Evolutionary conservation across 495 filamentous ascomycete genomes (phyloP).

Genomic region (Staphylotrichum tortipilum): DNA sequence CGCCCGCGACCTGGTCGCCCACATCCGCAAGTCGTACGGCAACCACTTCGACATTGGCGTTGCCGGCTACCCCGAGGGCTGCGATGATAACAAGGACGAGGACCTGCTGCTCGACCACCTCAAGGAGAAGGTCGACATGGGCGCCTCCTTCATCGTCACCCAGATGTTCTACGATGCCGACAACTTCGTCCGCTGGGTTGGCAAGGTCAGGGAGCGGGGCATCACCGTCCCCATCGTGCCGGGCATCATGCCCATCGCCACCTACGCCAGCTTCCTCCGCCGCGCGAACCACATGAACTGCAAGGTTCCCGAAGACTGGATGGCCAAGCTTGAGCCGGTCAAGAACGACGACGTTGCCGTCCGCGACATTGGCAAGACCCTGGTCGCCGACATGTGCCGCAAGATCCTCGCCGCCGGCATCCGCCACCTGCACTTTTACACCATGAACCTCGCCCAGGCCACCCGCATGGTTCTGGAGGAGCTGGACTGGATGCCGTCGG

Average conservation of each 20-base stretch:
- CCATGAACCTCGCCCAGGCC: conserved; percentile 96
- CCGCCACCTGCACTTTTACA: conserved; percentile 93
- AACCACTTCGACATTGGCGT: conserved; percentile 98
- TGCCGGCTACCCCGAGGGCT: conserved; percentile 94
- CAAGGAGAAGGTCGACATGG: conserved; percentile 96
- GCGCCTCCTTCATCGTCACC: conserved; percentile 86
- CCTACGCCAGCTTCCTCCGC: conserved; percentile 83
- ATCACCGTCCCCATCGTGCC: conserved; percentile 89
- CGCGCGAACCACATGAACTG: conserved; percentile 83
- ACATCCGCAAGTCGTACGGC: conserved; percentile 83
- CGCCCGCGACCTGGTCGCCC: conserved; percentile 85
- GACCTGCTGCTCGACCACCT: conserved; percentile 82
- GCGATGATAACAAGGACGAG: conserved; percentile 80
- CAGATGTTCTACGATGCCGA: conserved; percentile 99
- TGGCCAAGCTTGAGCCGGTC: conserved; percentile 73
- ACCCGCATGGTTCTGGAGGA: conserved; percentile 92
- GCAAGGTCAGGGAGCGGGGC: conserved; percentile 72
- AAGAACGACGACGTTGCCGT: conserved; percentile 96
- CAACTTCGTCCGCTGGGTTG: conserved; percentile 84
- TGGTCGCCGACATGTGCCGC: conserved; percentile 89
- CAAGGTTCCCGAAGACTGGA: conserved; percentile 73
- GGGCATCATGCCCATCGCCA: conserved; percentile 98
- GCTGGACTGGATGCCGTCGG: conserved; percentile 67
- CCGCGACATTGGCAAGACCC: conserved; percentile 75
- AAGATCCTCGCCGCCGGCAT: conserved; percentile 74